Evolutionary conservation across 2,329 filamentous ascomycete species (phyloP).

Genomic region (Ascosphaera pollenicola): DNA sequence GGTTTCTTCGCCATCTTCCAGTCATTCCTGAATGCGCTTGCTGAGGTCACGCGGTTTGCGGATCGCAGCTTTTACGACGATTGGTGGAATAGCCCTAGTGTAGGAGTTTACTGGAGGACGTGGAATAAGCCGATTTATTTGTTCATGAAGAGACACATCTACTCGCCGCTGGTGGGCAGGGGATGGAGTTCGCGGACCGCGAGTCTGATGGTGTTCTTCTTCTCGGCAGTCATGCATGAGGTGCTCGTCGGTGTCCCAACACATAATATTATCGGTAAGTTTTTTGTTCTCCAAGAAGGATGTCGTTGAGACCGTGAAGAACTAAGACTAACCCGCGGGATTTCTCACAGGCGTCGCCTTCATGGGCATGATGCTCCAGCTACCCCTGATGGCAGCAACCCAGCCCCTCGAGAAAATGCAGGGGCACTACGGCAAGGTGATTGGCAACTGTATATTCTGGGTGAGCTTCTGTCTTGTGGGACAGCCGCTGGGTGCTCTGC

Average conservation of each 20-base stretch:
- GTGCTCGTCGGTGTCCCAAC: slow-evolving; percentile 83
- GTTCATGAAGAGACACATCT: slow-evolving; percentile 91
- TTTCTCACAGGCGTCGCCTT: slow-evolving; percentile 55
- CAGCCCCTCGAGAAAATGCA: slow-evolving; percentile 58
- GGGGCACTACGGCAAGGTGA: slow-evolving; percentile 49
- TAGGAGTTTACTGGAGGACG: slow-evolving; percentile 78
- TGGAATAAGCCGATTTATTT: slow-evolving; percentile 98
- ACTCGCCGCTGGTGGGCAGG: slow-evolving; percentile 64
- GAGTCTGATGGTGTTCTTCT: slow-evolving; percentile 62
- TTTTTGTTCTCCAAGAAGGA: no score
- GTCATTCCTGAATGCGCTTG: slow-evolving; percentile 71
- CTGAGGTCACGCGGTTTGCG: slow-evolving; percentile 73
- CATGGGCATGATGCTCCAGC: slow-evolving; percentile 76
- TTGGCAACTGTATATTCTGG: slow-evolving; percentile 94
- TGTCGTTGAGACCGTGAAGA: no score
- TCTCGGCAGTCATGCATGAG: slow-evolving; percentile 81
- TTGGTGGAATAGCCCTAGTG: slow-evolving; percentile 87
- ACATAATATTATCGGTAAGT: slow-evolving; percentile 67
- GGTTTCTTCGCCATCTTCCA: slow-evolving; percentile 97
- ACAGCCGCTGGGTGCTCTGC: slow-evolving; percentile 72
- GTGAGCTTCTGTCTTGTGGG: slow-evolving; percentile 87
- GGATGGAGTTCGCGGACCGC: slow-evolving; percentile 53
- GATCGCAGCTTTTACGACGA: slow-evolving; percentile 91
- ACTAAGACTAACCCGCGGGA: slow-evolving; percentile 1
- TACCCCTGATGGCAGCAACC: slow-evolving; percentile 69